These are phyloP conservation scores for Leccinum fibrillosum DNA, from an alignment of 768 basidiomycete genomes.

Conservation along the genomic window DNA sequence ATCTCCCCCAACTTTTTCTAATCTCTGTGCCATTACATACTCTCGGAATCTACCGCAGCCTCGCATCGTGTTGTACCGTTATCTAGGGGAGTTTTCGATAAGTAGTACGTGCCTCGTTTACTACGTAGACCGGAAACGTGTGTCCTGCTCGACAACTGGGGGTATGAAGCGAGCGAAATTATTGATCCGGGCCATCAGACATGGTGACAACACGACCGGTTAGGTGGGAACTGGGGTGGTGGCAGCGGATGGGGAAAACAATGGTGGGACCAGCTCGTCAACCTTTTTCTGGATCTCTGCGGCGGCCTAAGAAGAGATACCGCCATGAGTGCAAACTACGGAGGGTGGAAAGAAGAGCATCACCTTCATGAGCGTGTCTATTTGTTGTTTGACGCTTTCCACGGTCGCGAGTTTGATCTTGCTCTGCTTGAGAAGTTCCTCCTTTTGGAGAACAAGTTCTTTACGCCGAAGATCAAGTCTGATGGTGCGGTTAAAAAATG, in stretches of 20 bases:
- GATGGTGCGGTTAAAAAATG: neutral
- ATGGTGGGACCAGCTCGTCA: constrained; percentile 56
- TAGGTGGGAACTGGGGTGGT: constrained; percentile 27
- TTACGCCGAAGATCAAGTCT: constrained; percentile 72
- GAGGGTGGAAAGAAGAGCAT: constrained; percentile 3
- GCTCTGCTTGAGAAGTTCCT: constrained; percentile 77
- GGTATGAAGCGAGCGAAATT: constrained; percentile 4
- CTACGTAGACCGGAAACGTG: neutral
- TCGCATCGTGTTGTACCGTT: constrained; percentile 28
- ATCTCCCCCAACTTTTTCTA: constrained; percentile 14
- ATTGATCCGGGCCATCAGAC: neutral
- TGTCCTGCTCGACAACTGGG: constrained; percentile 6
- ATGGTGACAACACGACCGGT: neutral
- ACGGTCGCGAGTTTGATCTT: constrained; percentile 67
- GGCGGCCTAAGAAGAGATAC: constrained; percentile 47
- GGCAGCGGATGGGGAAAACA: constrained; percentile 28
- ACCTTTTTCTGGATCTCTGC: constrained; percentile 75
- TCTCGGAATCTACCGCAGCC: constrained; percentile 21
- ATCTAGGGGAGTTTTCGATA: constrained; percentile 25
- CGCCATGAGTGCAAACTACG: constrained; percentile 10
- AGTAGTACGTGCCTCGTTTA: constrained; percentile 15
- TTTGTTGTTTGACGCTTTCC: constrained; percentile 76
- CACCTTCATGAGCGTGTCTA: constrained; percentile 76
- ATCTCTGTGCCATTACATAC: constrained; percentile 22
- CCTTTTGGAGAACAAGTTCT: constrained; percentile 66